Conservation (phyloP, 371 early-diverging fungal species). For the Mucor mucedo region DNA sequence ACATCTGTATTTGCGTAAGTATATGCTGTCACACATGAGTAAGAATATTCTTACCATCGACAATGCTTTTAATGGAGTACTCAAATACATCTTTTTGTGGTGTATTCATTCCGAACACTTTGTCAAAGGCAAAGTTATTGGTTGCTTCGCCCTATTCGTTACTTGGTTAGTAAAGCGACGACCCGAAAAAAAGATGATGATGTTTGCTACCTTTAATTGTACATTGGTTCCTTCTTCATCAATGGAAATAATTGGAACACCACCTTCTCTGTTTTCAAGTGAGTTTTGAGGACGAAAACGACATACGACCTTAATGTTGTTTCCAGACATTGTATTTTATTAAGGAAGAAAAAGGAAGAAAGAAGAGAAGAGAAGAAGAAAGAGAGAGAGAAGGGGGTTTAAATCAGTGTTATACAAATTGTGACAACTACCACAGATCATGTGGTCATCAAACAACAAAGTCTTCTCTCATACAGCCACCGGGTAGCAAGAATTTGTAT, state of each 20-base stretch:
- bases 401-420: constrained; percentile 18
- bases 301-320: constrained; percentile 96
- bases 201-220: constrained; percentile 63
- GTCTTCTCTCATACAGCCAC: constrained; percentile 50
- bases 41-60: constrained; percentile 74
- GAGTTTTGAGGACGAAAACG: constrained; percentile 96
- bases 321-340: constrained; percentile 55
- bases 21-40: not conserved
- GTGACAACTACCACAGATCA: constrained; percentile 15
- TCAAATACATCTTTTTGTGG: constrained; percentile 87
- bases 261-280: constrained; percentile 88
- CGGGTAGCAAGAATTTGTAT: constrained; percentile 55
- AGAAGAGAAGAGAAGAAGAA: not conserved
- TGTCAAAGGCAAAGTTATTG: constrained; percentile 88
- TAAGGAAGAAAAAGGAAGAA: not conserved
- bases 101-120: constrained; percentile 84
- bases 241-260: constrained; percentile 81
- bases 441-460: constrained; percentile 6
- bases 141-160: constrained; percentile 77
- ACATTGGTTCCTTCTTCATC: constrained; percentile 83
- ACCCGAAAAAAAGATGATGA: constrained; percentile 1
- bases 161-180: not conserved
- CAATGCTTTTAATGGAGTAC: constrained; percentile 86
- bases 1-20: constrained; percentile 50
- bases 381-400: constrained; percentile 12